Evolutionary conservation across 2,329 filamentous ascomycete genomes (phyloP).

Genomic region (Calonectria ilicicola): DNA sequence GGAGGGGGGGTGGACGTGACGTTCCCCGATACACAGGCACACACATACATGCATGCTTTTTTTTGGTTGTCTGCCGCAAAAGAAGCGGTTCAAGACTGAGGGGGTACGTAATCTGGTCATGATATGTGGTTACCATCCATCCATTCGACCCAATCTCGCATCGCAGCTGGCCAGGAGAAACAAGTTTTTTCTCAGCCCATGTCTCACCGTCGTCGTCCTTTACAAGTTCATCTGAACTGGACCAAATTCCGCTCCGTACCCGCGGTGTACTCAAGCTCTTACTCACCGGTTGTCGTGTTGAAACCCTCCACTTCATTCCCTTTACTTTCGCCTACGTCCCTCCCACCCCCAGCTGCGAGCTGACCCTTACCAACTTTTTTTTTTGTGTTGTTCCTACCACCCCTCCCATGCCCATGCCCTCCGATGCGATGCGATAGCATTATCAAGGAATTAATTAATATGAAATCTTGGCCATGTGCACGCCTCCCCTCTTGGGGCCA

Average conservation of each 20-base stretch:
- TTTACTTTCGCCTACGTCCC: background rate
- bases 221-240: background rate
- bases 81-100: background rate
- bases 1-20: background rate
- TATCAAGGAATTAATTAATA: background rate
- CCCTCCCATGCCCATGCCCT: background rate
- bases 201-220: background rate
- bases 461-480: background rate
- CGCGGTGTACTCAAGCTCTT: slow-evolving; percentile 1
- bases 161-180: background rate
- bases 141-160: background rate
- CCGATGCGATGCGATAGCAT: background rate
- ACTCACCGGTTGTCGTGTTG: slow-evolving; percentile 3
- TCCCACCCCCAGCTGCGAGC: background rate
- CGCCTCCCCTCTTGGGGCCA: background rate
- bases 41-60: no score
- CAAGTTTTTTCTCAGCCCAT: background rate
- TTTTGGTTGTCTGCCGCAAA: background rate
- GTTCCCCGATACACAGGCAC: background rate
- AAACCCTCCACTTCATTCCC: background rate
- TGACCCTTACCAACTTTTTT: slow-evolving; percentile 4
- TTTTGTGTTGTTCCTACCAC: background rate
- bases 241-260: background rate
- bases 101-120: background rate
- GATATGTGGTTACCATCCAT: background rate